phyloP scores from a whole-genome alignment of 2,329 filamentous ascomycete species.

The Alternaria panax region DNA sequence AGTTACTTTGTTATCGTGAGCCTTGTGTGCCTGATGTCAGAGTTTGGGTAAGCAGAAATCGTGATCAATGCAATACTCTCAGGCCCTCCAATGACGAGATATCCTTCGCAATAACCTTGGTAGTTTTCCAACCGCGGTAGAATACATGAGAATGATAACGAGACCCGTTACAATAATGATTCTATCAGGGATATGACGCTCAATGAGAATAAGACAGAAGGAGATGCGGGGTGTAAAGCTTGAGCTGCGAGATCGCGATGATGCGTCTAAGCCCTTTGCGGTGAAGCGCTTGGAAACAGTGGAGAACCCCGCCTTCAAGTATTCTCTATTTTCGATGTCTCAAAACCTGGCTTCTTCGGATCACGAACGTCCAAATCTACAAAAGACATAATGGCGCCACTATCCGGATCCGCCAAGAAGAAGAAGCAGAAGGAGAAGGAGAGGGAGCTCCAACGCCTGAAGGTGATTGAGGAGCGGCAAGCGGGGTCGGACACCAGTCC shows the following conservation, averaged over 20 bases:
- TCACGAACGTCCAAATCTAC: background rate
- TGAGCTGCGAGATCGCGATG: background rate
- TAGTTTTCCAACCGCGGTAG: background rate
- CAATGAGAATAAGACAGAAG: background rate
- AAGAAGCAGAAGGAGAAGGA: constrained; percentile 8
- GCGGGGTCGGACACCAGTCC: constrained; percentile 7
- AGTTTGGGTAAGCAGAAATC: background rate
- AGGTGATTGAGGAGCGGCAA: constrained; percentile 5
- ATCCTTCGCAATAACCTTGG: background rate
- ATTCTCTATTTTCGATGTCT: background rate
- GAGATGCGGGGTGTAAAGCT: background rate
- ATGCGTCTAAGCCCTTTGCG: background rate
- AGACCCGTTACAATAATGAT: background rate
- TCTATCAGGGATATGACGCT: background rate
- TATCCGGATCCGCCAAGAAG: background rate
- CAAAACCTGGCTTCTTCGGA: background rate
- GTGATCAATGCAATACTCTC: background rate
- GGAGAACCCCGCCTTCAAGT: constrained; percentile 1
- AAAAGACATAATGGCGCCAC: background rate
- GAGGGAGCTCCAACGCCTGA: constrained; percentile 1
- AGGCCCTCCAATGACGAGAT: background rate
- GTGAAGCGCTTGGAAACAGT: background rate
- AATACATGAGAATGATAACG: too few relatives aligned
- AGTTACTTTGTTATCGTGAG: background rate
- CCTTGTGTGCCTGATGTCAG: background rate